A percentile compares a stretch with the other conserved stretches of the same genome.
phyloP scores from a whole-genome alignment of 352 stramenopile genomes.

The Nothophytophthora sp. region DNA sequence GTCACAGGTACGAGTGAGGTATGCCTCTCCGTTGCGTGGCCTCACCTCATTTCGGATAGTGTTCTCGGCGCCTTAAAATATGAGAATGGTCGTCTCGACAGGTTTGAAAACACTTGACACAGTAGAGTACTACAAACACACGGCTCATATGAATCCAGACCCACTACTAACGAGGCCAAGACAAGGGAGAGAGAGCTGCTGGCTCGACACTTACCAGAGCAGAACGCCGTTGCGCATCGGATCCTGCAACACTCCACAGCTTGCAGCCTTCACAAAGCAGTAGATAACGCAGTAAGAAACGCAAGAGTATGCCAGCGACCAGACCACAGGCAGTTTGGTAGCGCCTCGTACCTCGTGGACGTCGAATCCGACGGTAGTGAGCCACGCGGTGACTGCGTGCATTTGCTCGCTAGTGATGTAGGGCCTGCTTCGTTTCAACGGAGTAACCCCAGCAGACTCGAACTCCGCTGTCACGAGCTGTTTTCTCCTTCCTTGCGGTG shows the following conservation, averaged over 20 bases:
- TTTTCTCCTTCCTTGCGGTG: background rate
- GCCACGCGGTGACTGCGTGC: slow-evolving; percentile 28
- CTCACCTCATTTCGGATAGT: slow-evolving; percentile 23
- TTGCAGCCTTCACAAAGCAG: slow-evolving; percentile 2
- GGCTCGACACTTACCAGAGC: slow-evolving; percentile 24
- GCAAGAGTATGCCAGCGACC: background rate
- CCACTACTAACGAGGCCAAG: background rate
- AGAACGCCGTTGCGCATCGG: slow-evolving; percentile 38
- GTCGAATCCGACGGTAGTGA: slow-evolving; percentile 18
- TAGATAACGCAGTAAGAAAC: background rate
- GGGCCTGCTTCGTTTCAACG: slow-evolving; percentile 20
- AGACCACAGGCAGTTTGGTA: background rate
- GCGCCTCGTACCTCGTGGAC: slow-evolving; percentile 6
- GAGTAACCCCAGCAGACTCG: background rate
- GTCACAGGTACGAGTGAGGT: background rate
- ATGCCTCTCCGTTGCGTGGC: background rate
- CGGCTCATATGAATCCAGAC: background rate
- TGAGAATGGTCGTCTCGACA: slow-evolving; percentile 8
- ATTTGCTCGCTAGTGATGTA: slow-evolving; percentile 36
- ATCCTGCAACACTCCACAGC: slow-evolving; percentile 31
- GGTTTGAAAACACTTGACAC: slow-evolving; percentile 1
- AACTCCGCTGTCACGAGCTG: background rate
- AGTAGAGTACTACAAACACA: slow-evolving; percentile 6
- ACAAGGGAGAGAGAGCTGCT: background rate
- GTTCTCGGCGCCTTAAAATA: slow-evolving; percentile 24